These are phyloP conservation scores for Cytospora chrysosperma DNA, from an alignment of 2,329 filamentous ascomycete genomes.

Conservation along the genomic window DNA sequence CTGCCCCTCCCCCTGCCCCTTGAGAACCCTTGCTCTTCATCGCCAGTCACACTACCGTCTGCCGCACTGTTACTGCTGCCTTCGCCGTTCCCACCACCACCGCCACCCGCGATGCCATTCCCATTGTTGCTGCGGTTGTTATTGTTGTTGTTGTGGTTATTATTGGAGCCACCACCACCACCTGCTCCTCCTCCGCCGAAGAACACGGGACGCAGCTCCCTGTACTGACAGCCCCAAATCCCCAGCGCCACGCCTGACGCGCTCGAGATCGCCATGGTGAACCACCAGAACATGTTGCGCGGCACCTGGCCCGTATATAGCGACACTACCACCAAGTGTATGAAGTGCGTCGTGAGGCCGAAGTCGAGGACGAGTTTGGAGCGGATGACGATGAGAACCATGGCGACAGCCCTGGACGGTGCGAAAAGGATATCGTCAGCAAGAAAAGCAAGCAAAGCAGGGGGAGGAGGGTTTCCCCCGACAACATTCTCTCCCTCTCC, in stretches of 20 bases:
- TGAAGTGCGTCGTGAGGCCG: constrained; percentile 67
- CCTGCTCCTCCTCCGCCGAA: constrained; percentile 61
- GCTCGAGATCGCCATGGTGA: constrained; percentile 49
- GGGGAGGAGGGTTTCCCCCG: not conserved
- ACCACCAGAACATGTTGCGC: constrained; percentile 84
- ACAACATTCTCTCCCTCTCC: too few relatives aligned
- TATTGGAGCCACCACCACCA: constrained; percentile 39
- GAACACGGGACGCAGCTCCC: constrained; percentile 83
- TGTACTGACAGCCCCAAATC: constrained; percentile 87
- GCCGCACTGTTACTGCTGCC: constrained; percentile 24
- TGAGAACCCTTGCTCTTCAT: constrained; percentile 51
- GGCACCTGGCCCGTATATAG: constrained; percentile 78
- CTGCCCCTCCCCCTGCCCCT: constrained; percentile 52
- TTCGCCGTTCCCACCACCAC: constrained; percentile 19
- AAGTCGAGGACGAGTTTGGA: constrained; percentile 96
- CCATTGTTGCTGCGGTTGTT: constrained; percentile 26
- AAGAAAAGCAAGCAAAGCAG: constrained; percentile 11
- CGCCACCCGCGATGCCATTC: constrained; percentile 27
- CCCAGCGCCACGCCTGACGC: constrained; percentile 59
- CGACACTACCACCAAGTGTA: constrained; percentile 48
- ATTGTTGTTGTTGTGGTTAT: constrained; percentile 10
- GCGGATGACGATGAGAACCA: constrained; percentile 79
- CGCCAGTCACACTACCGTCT: constrained; percentile 31
- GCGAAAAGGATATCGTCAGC: not conserved
- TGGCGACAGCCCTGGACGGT: constrained; percentile 68